A percentile compares a stretch with the other conserved stretches of the same genome.
Evolutionary conservation across 2,329 filamentous ascomycete genomes (phyloP).

Genomic region (Trichophyton rubrum): DNA sequence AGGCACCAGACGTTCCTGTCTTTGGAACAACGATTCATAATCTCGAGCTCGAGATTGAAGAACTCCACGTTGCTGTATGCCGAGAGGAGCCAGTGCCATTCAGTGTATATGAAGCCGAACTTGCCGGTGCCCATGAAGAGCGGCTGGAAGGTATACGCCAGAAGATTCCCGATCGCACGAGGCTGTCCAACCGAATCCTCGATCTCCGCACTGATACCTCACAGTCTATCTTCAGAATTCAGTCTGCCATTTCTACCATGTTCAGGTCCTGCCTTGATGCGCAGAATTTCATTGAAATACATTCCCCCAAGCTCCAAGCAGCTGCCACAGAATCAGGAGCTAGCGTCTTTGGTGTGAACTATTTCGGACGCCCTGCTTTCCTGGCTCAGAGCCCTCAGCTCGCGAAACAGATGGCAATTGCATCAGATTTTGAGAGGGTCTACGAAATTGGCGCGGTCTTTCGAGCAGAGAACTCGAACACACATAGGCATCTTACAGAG

Average conservation of each 20-base stretch:
- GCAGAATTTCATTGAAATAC: conserved; percentile 78
- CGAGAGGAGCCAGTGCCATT: conserved; percentile 53
- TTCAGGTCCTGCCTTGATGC: conserved; percentile 67
- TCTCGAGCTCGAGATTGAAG: conserved; percentile 60
- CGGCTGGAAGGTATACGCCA: conserved; percentile 44
- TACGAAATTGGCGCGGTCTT: conserved; percentile 88
- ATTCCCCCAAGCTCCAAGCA: conserved; percentile 83
- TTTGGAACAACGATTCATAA: conserved; percentile 63
- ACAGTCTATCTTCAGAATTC: conserved; percentile 77
- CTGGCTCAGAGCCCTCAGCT: conserved; percentile 84
- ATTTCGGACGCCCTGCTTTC: conserved; percentile 78
- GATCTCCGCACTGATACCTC: conserved; percentile 77
- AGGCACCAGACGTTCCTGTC: conserved; percentile 60
- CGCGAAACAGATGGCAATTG: conserved; percentile 85
- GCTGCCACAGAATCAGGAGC: conserved; percentile 83
- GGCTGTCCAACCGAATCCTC: conserved; percentile 65
- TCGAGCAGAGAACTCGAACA: conserved; percentile 90
- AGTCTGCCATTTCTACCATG: conserved; percentile 63
- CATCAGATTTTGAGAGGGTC: conserved; percentile 75
- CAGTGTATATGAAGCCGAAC: conserved; percentile 57
- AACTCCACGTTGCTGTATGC: conserved; percentile 50
- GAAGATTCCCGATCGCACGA: conserved; percentile 58
- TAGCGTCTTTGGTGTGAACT: conserved; percentile 82
- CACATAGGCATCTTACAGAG: conserved; percentile 84
- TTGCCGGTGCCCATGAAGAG: conserved; percentile 45